These are phyloP conservation scores for Boletus subcaerulescens DNA, from an alignment of 768 basidiomycete genomes.

Conservation along the genomic window DNA sequence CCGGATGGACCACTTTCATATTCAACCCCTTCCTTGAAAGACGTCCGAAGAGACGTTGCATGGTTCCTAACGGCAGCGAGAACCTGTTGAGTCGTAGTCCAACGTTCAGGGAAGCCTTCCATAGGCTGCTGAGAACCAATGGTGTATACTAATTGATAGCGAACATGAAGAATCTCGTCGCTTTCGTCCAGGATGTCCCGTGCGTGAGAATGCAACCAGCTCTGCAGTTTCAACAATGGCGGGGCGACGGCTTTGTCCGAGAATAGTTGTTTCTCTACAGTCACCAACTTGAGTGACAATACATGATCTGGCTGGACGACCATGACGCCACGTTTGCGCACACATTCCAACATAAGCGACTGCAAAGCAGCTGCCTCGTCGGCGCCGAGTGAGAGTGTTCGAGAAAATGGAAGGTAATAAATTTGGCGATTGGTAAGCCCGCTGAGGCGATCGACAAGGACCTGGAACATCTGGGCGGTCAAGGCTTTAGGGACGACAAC, in stretches of 20 bases:
- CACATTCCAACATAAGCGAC: conserved; percentile 36
- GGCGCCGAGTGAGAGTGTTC: conserved; percentile 26
- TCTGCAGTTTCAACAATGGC: conserved; percentile 21
- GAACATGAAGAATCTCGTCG: conserved; percentile 28
- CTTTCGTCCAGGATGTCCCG: conserved; percentile 26
- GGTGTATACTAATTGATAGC: conserved; percentile 35
- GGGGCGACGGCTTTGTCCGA: not conserved
- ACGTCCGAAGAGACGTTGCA: not conserved
- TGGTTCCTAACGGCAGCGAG: conserved; percentile 15
- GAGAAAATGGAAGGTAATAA: conserved; percentile 47
- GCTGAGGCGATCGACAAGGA: conserved; percentile 39
- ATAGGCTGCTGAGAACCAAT: conserved; percentile 25
- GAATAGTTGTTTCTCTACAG: conserved; percentile 33
- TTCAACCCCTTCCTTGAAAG: not conserved
- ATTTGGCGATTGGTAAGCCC: conserved; percentile 44
- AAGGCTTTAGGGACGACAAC: conserved; percentile 40
- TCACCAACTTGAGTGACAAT: conserved; percentile 28
- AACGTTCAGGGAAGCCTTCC: conserved; percentile 33
- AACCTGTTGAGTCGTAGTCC: conserved; percentile 29
- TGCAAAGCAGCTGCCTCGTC: conserved; percentile 22
- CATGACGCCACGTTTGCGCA: conserved; percentile 36
- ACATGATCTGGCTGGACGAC: conserved; percentile 45
- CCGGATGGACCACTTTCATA: not conserved
- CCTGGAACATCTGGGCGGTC: conserved; percentile 43
- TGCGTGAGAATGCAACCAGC: conserved; percentile 16